Evolutionary conservation across 2,329 filamentous ascomycete genomes (phyloP).

Genomic region (Colletotrichum sublineola): DNA sequence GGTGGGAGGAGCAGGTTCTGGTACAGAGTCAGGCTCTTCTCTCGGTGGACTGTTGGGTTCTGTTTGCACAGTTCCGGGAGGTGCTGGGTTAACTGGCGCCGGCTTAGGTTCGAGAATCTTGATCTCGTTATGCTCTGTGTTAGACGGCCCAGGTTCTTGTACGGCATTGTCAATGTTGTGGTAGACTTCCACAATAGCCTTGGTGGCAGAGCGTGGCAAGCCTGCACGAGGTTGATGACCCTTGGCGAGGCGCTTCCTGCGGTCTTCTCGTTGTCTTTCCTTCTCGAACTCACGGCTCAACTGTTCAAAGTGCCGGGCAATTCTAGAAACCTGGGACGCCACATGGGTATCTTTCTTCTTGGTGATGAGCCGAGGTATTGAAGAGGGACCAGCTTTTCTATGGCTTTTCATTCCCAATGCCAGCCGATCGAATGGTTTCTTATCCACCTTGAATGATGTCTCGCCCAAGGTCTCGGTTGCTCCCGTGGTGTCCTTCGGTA

Average conservation of each 20-base stretch:
- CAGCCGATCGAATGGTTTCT: constrained; percentile 81
- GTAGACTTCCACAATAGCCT: constrained; percentile 96
- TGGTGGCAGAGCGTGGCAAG: constrained; percentile 88
- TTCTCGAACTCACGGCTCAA: constrained; percentile 97
- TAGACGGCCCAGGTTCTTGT: constrained; percentile 78
- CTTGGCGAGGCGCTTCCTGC: constrained; percentile 83
- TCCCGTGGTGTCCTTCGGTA: constrained; percentile 52
- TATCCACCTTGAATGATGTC: constrained; percentile 70
- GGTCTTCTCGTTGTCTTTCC: constrained; percentile 84
- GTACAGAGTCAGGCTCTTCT: constrained; percentile 18
- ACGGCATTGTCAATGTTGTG: constrained; percentile 94
- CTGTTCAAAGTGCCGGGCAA: constrained; percentile 96
- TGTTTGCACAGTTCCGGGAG: constrained; percentile 29
- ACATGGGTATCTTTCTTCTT: constrained; percentile 83
- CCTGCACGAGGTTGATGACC: constrained; percentile 81
- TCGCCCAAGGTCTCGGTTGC: constrained; percentile 52
- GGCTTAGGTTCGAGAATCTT: constrained; percentile 38
- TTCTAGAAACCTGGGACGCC: constrained; percentile 88
- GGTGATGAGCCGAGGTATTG: constrained; percentile 89
- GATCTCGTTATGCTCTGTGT: constrained; percentile 59
- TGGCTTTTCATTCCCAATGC: constrained; percentile 74
- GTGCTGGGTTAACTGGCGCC: constrained; percentile 31
- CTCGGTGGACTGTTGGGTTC: constrained; percentile 37
- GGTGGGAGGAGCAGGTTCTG: constrained; percentile 27
- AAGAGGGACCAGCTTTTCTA: constrained; percentile 72